Percentiles rank a stretch among this genome's conserved stretches.
These are phyloP conservation scores for Diutina rugosa DNA, from an alignment of 1,139 yeast genomes.

Conservation along the genomic window DNA sequence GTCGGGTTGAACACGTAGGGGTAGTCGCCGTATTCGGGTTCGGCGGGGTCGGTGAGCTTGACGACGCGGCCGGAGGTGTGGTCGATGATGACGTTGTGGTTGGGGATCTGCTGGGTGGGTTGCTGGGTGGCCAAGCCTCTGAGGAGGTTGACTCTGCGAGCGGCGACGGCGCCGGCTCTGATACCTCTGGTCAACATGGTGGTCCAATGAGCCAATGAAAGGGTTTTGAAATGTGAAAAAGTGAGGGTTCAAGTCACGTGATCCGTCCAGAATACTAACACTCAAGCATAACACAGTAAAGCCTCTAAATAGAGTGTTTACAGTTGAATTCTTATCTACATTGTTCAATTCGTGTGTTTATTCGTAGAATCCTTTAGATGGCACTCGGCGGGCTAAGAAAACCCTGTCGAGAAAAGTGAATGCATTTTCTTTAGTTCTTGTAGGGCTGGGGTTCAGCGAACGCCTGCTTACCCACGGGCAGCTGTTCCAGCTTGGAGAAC, in stretches of 20 bases:
- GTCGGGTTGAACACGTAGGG: conserved; percentile 8
- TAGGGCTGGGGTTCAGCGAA: conserved; percentile 25
- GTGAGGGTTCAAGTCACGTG: background rate
- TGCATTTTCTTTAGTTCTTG: background rate
- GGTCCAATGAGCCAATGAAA: background rate
- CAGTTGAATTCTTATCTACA: too few relatives aligned
- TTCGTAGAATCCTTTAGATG: background rate
- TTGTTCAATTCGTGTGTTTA: background rate
- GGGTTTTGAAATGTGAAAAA: background rate
- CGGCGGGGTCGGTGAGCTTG: conserved; percentile 29
- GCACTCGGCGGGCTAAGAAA: background rate
- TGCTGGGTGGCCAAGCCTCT: conserved; percentile 21
- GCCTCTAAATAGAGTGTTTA: too few relatives aligned
- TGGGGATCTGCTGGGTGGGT: background rate
- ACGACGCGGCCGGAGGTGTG: conserved; percentile 28
- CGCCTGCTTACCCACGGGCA: conserved; percentile 22
- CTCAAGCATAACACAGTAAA: too few relatives aligned
- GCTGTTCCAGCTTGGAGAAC: conserved; percentile 24
- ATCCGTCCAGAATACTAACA: background rate
- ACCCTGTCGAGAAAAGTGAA: background rate
- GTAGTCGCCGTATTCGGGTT: conserved; percentile 34
- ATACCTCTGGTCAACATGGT: conserved; percentile 1
- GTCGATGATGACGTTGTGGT: conserved; percentile 23
- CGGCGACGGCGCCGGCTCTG: conserved; percentile 7
- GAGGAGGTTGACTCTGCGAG: conserved; percentile 6